phyloP scores from a whole-genome alignment of 495 filamentous ascomycete genomes.

The Recurvomyces mirabilis region DNA sequence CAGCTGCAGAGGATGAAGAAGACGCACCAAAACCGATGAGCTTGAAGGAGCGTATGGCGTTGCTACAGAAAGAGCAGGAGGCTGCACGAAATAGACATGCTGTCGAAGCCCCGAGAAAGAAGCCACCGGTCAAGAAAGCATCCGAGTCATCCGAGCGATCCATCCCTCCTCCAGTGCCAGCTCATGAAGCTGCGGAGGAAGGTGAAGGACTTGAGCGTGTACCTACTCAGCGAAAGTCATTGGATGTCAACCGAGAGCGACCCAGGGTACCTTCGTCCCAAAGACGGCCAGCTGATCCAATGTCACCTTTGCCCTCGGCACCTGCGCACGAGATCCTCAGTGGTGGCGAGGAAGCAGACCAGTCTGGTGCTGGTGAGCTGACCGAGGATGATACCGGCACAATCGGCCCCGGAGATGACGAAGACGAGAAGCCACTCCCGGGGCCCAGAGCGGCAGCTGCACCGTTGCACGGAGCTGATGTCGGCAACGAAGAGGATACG shows the following conservation, averaged over 20 bases:
- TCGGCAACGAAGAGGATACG: constrained; percentile 30
- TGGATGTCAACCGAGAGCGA: constrained; percentile 45
- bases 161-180: too few relatives aligned
- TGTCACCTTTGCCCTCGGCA: constrained; percentile 40
- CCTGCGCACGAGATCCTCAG: constrained; percentile 46
- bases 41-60: constrained; percentile 85
- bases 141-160: constrained; percentile 40
- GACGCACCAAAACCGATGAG: constrained; percentile 82
- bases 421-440: constrained; percentile 41
- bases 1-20: constrained; percentile 43
- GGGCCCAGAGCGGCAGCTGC: constrained; percentile 14
- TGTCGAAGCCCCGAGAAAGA: constrained; percentile 72
- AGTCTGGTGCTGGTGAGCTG: constrained; percentile 74
- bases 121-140: constrained; percentile 64
- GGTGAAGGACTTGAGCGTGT: constrained; percentile 23
- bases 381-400: constrained; percentile 70
- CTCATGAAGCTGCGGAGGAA: constrained; percentile 19
- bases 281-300: constrained; percentile 34
- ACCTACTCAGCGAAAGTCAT: constrained; percentile 21
- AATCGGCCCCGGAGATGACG: constrained; percentile 62
- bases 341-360: constrained; percentile 82
- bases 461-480: constrained; percentile 24
- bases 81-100: constrained; percentile 75
- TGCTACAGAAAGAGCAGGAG: constrained; percentile 85
- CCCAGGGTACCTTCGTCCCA: constrained; percentile 26